Base-by-base conservation (phyloP, 2,329 filamentous ascomycete genomes). In the Ceratocystis papillata region DNA sequence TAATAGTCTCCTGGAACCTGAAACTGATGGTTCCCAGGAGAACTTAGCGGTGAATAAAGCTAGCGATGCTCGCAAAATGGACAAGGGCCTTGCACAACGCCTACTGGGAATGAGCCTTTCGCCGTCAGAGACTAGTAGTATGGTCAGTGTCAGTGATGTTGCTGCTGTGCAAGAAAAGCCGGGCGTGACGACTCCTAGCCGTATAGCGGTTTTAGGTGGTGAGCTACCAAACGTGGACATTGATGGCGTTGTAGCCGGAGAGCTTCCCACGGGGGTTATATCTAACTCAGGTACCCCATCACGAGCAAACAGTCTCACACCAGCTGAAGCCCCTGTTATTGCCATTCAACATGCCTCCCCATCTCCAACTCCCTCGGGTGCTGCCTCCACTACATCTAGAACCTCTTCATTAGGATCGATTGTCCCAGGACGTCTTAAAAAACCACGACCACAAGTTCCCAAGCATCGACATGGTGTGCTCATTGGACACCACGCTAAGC, bases 121-220 rank as follows among this genome's bases (percentile, higher is more conserved):
- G 1, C 79, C 83, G 1, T 76, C 77, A 1, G 83, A 88, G 63
- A 82, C 81, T n/a, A 83, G 83, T 61, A 95, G 90, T 73, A 85
- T 81, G 71, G 78, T 90, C 69, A 92, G 88, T 72, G 87, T 94
- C 60, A 79, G 84, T 44, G 88, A 94, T 71, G 84, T 96, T 53
- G 90, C 90, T 5, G 83, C 84, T 10, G 87, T 91, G 57, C 89
- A 82, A 73, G 90, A 93, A 75, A 91, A 89, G 74, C 90, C 90
- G 0, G 90, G 88, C 0, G 84, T 93, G 25, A 86, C 91, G 71
- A 91, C 90, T 20, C 90, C 89, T 5, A 90, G 89, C 73, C 81
- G 87, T 60, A 84, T 78, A 28, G 59, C 63, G 17, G 62, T 50
- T 20, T 25, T 44, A 33, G 57, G 59, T 6, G 67, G 53, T 4